phyloP scores from a whole-genome alignment of 495 filamentous ascomycete genomes.

The Hyaloscypha hepaticicola region DNA sequence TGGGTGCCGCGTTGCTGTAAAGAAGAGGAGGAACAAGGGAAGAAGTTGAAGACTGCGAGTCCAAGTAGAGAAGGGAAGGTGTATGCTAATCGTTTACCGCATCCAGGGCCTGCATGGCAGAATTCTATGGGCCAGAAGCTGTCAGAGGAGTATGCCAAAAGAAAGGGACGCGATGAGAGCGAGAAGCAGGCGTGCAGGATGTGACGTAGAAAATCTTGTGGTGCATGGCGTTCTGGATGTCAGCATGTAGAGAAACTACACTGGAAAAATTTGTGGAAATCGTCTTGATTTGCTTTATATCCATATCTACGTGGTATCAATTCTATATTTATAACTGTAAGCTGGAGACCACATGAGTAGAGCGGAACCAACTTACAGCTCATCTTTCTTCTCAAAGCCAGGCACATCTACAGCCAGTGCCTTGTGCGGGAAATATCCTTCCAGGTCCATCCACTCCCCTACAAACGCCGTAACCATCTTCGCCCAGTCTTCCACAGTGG shows the following conservation, averaged over 20 bases:
- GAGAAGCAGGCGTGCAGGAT: background rate
- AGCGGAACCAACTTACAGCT: constrained; percentile 31
- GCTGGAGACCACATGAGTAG: constrained; percentile 1
- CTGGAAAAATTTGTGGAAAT: background rate
- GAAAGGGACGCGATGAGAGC: background rate
- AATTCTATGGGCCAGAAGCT: background rate
- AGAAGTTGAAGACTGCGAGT: background rate
- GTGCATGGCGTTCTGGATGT: background rate
- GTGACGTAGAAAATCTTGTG: background rate
- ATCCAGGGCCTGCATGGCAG: background rate
- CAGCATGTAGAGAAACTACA: background rate
- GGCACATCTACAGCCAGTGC: constrained; percentile 20
- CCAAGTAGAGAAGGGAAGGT: background rate
- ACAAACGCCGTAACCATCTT: constrained; percentile 78
- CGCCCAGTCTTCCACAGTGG: constrained; percentile 86
- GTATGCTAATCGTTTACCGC: background rate
- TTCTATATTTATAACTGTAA: constrained; percentile 14
- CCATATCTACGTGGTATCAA: background rate
- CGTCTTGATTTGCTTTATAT: background rate
- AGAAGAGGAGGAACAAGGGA: background rate
- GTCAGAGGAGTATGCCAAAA: background rate
- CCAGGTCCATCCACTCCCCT: constrained; percentile 91
- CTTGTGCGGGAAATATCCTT: constrained; percentile 54
- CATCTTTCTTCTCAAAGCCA: constrained; percentile 27
- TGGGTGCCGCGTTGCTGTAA: background rate